Conservation (phyloP, 140 eudicot genomes). For the Bidens hawaiensis region DNA sequence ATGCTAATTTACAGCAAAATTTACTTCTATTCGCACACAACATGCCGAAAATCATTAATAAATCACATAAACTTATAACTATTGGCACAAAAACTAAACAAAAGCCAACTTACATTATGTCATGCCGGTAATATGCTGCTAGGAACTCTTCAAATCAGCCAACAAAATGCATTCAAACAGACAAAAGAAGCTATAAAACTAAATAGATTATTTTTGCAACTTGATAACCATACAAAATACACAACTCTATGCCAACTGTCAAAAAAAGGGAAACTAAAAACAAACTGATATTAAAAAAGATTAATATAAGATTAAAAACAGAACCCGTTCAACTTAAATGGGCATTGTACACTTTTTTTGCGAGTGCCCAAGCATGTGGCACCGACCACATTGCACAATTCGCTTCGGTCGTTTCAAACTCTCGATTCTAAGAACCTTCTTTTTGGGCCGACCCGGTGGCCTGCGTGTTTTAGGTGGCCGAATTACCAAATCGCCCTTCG, state of each 20-base stretch:
- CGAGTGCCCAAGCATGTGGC: conserved; percentile 97
- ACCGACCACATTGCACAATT: conserved; percentile 96
- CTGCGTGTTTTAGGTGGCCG: conserved; percentile 91
- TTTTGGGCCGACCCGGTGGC: conserved; percentile 98
- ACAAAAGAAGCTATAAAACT: conserved; percentile 13
- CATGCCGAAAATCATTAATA: neutral
- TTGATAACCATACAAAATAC: conserved; percentile 36
- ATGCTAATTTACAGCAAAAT: neutral
- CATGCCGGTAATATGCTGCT: neutral
- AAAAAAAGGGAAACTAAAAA: conserved; percentile 16
- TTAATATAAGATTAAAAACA: conserved; percentile 3
- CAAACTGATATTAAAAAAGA: neutral
- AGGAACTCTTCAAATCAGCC: conserved; percentile 8
- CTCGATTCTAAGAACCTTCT: conserved; percentile 91
- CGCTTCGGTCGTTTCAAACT: conserved; percentile 89
- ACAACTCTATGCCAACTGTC: conserved; percentile 35
- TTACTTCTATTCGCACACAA: neutral
- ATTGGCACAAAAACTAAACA: neutral
- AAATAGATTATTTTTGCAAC: conserved; percentile 18
- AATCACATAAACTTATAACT: neutral
- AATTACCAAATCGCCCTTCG: conserved; percentile 47
- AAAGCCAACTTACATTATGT: conserved; percentile 10
- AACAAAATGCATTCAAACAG: conserved; percentile 13
- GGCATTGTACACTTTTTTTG: conserved; percentile 94
- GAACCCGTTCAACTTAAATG: conserved; percentile 27